A percentile compares a stretch with the other conserved stretches of the same genome.
Conservation (phyloP, 176 grass and related monocot genomes). For the Microstegium vimineum region DNA sequence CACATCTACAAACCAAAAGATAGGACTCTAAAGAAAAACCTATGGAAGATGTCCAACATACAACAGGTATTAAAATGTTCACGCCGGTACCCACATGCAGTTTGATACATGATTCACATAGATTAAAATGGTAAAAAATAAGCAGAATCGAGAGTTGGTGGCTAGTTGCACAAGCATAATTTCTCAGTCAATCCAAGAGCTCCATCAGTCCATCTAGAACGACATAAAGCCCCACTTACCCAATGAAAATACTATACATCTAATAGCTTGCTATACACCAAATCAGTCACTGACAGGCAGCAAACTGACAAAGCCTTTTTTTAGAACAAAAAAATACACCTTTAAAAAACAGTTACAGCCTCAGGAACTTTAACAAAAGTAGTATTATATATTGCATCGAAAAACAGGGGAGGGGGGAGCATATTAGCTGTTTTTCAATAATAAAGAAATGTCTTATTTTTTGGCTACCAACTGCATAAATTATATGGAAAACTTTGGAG, state of each 20-base stretch:
- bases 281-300: neutral
- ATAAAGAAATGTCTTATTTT: neutral
- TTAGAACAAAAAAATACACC: neutral
- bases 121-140: slow-evolving; percentile 8
- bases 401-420: neutral
- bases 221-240: neutral
- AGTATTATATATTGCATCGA: neutral
- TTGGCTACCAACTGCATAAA: slow-evolving; percentile 21
- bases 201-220: neutral
- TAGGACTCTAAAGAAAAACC: neutral
- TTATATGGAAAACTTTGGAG: too few relatives aligned
- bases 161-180: neutral
- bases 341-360: neutral
- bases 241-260: neutral
- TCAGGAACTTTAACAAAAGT: neutral
- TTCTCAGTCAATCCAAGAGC: slow-evolving; percentile 21
- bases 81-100: neutral
- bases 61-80: neutral
- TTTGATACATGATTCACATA: neutral
- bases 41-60: neutral
- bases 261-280: neutral
- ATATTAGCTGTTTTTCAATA: neutral
- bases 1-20: slow-evolving; percentile 13
- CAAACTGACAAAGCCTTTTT: neutral
- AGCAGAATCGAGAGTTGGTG: neutral